Conservation (phyloP, 2,329 filamentous ascomycete genomes). For the Fusarium nurragi region DNA sequence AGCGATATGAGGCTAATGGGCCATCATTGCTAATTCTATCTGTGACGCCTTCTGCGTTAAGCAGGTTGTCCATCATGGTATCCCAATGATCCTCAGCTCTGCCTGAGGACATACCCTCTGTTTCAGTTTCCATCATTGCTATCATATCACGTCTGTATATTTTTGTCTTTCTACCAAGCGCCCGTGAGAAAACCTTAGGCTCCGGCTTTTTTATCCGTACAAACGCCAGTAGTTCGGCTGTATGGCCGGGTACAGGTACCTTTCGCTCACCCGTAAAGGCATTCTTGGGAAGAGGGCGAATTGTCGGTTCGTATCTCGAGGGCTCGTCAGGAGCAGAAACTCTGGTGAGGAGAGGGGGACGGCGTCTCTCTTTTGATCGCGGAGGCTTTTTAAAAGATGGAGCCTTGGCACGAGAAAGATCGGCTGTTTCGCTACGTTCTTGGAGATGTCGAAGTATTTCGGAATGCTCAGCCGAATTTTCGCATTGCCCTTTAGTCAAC, state of each 20-base stretch:
- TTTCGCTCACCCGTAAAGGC: conserved; percentile 53
- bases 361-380: conserved; percentile 25
- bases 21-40: conserved; percentile 7
- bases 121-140: conserved; percentile 51
- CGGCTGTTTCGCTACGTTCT: conserved; percentile 37
- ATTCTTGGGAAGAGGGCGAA: conserved; percentile 59
- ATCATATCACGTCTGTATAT: conserved; percentile 55
- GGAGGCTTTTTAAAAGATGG: conserved; percentile 2
- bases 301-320: conserved; percentile 59
- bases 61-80: conserved; percentile 45
- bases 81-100: conserved; percentile 62
- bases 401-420: conserved; percentile 32
- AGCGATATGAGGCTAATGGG: conserved; percentile 44
- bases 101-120: conserved; percentile 48
- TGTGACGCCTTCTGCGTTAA: conserved; percentile 28
- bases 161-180: conserved; percentile 63
- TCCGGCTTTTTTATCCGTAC: conserved; percentile 74
- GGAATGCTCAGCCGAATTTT: conserved; percentile 53
- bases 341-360: conserved; percentile 47
- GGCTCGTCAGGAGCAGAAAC: conserved; percentile 48
- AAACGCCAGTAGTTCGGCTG: conserved; percentile 68
- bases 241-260: conserved; percentile 65
- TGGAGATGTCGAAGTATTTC: conserved; percentile 55
- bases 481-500: conserved; percentile 50
- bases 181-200: conserved; percentile 64